These are phyloP conservation scores for Monosporozyma yasuniensis DNA, from an alignment of 805 yeast species.

Conservation along the genomic window DNA sequence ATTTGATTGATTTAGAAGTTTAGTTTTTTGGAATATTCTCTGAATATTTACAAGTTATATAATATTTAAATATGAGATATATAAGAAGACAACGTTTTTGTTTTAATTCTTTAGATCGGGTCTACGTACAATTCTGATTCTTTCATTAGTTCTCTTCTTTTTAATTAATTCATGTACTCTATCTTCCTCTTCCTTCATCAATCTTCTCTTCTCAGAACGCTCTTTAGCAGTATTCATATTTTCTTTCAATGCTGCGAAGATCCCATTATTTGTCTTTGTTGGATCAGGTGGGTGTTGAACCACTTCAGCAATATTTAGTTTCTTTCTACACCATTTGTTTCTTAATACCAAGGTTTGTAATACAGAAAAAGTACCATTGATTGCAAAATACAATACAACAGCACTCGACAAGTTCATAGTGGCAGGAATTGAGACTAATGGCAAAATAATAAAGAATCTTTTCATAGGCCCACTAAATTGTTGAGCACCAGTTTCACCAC, in stretches of 20 bases:
- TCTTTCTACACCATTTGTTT: slow-evolving; percentile 46
- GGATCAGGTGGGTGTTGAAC: slow-evolving; percentile 39
- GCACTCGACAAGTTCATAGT: slow-evolving; percentile 83
- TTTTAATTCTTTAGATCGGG: slow-evolving; percentile 15
- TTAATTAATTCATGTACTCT: slow-evolving; percentile 25
- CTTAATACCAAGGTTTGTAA: slow-evolving; percentile 62
- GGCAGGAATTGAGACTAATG: slow-evolving; percentile 76
- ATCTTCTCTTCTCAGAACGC: slow-evolving; percentile 33
- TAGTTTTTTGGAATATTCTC: not conserved
- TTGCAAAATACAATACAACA: slow-evolving; percentile 75
- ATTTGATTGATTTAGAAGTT: not conserved
- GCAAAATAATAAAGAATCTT: slow-evolving; percentile 61
- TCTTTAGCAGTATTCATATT: slow-evolving; percentile 34
- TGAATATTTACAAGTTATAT: slow-evolving; percentile 6
- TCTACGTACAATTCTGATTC: slow-evolving; percentile 24
- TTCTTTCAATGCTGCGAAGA: slow-evolving; percentile 32
- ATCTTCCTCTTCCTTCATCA: slow-evolving; percentile 30
- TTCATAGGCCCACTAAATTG: slow-evolving; percentile 56
- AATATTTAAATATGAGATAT: not conserved
- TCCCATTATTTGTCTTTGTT: slow-evolving; percentile 25
- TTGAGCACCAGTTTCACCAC: slow-evolving; percentile 86
- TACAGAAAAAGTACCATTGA: slow-evolving; percentile 68
- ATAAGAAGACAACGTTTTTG: not conserved
- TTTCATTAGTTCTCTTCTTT: slow-evolving; percentile 25
- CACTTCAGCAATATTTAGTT: slow-evolving; percentile 51